Base-by-base conservation (phyloP, 2,329 filamentous ascomycete genomes). In the Colletotrichum filicis region DNA sequence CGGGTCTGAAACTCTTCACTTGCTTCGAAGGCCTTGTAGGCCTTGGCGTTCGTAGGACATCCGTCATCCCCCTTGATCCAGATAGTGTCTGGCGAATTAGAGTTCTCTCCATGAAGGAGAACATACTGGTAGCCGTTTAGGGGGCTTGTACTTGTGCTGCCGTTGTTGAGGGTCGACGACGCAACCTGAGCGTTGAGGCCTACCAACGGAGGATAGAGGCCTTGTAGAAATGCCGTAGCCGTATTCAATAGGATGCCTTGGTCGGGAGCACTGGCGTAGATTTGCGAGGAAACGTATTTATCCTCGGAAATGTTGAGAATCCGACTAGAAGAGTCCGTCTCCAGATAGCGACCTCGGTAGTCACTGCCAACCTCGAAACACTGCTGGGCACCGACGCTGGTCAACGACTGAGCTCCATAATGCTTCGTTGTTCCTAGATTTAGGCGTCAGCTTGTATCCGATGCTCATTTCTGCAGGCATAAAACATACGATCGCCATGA, bases 61-160 rank as follows among this genome's bases (percentile, higher is more conserved):
- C 74, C 75, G 1, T 82, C 80, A 11, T 82, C 81, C 8, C 81
- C 81, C 74, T 82, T 82, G 76, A 82, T 81, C 81, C 81, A 82
- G 60, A 82, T 80, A 12, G 79, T 80, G 58, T 81, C 79, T 8
- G 79, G 80, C 9, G 80, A 80, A 46, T 81, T 78, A 28, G 77
- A 76, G 65, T 76, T 78, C 60, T 79, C 73, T 53, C 78, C 78
- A 14, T 81, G 77, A 11, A 82, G 75, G 2, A 79, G 71, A 19
- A 82, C 80, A 32, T 82, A 82, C 67, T 83, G 81, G 68, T 82
- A 82, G 3, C 81, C 80, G 30, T 30, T 7, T 1, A 30, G 28
- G 19, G 65, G 65, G 30, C 59, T 69, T 30, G 30, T 68, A 59
- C 69, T 72, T 5, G 42, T 42, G 26, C 69, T 68, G 24, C 65